Base-by-base conservation (phyloP, 148 eudicot species). In the Suaeda aralocaspica region DNA sequence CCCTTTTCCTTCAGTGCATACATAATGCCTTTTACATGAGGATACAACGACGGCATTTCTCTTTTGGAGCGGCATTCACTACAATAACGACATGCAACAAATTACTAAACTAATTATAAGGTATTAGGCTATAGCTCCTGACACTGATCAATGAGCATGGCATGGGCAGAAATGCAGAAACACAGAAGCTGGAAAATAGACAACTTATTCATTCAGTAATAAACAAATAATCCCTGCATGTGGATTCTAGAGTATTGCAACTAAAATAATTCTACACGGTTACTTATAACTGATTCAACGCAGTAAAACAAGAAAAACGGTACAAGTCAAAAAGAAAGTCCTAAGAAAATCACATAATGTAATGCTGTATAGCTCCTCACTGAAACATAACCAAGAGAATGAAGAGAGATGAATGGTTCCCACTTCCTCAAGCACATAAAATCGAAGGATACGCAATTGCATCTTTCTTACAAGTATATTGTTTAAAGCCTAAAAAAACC, bases 51-150 rank as follows among this genome's bases (percentile, higher is more conserved):
- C 22, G 99, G 99, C 87, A 74, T 91, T 46, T 91, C 97, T 63
- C 86, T 85, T 73, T 89, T 94, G 69, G 97, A 87, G 46, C 96
- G 97, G 74, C 97, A 94, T 77, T 94, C 99, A 82, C 99, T 94
- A 80, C 45, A 50, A 44, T 33, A 44, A 59, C 51, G 22, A 8
- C 60, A 50, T 24, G 11, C 4, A 64, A 74, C 4, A 72, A 49
- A 52, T 46, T 42, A 28, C 34, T 52, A 46, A 76, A 33, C 39
- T 19, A 6, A 49, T 49, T 49, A 49, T 46, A 46, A 18, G 16
- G 1, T 49, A 19, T n/a, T 46, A 46, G 50, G 16, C 8, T 49
- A 19, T n/a, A 19, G 21, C 19, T 22, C 15, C 12, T 13, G 18
- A 36, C 33, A 5, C 42, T 22, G n/a, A n/a, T n/a, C n/a, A n/a